Base-by-base conservation (phyloP, 2,329 filamentous ascomycete genomes). In the Leptographium radiaticola region DNA sequence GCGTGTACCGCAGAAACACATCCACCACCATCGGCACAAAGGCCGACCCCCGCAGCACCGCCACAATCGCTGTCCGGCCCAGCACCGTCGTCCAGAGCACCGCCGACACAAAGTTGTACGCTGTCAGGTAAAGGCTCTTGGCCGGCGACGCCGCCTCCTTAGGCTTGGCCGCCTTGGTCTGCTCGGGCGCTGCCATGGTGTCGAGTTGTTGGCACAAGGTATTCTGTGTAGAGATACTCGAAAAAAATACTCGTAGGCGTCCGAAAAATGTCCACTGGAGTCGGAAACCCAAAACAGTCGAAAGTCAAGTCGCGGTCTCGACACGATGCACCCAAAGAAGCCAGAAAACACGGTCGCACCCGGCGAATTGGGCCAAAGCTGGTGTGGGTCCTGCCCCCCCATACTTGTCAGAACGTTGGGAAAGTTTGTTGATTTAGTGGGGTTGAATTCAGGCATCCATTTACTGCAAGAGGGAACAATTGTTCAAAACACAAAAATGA, bases 21-120 rank as follows among this genome's bases (percentile, higher is more conserved):
- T 86, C 84, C 10, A 82, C 75, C 45, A 72, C 76, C 7, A 73
- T 66, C 63, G 82, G 85, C 49, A 87, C 81, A 52, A 75, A 72
- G 16, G 71, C 70, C 53, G 81, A 77, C 10, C 80, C 78, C n/a
- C 71, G 67, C 30, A 74, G 61, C 25, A 75, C 65, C 25, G 85
- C 75, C 53, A 81, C 69, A 33, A 68, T 59, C 31, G 83, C 62
- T 3, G 86, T 83, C 56, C 87, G 80, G 53, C 79, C 77, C 43
- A 96, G 79, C 53, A 96, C 83, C 18, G 80, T 79, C 43, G 78
- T 70, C 93, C 93, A 98, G 52, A 91, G 79, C 25, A 81, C 66
- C 57, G 89, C 80, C 52, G 84, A 94, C 59, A 84, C 65, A 62
- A 81, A 76, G 71, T 97, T 97, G 79, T 97, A 98, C 62, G 83